Base-by-base conservation (phyloP, 2,329 filamentous ascomycete genomes). In the Monosporascus sp. region DNA sequence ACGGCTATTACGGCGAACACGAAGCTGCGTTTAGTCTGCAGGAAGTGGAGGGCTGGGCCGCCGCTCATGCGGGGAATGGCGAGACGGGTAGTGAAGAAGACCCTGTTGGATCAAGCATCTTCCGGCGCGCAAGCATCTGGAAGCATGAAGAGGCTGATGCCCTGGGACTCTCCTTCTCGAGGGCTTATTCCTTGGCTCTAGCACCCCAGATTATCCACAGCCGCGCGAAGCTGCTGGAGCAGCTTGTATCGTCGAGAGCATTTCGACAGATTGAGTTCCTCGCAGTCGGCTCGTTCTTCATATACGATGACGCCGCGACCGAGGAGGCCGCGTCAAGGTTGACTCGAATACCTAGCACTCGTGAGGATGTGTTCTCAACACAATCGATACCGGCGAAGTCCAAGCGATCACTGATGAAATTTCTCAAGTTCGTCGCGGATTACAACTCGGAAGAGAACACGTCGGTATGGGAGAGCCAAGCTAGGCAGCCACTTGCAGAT, bases 231-330 rank as follows among this genome's bases (percentile, higher is more conserved):
- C 79, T 97, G 37, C 76, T 97, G 5, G 82, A 84, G 8, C 81
- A 85, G 63, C 82, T 97, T 17, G 89, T 97, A n/a, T 90, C 91
- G 2, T 96, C 93, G 6, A 88, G 86, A 61, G 88, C 91, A 14
- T 93, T 93, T 65, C 83, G 87, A 22, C 92, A 97, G 72, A 81
- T 99, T 47, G 93, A 97, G 67, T 97, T 97, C 62, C 82, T 94
- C 56, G 90, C 93, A 27, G 89, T 97, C 25, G 93, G 93, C 25
- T 93, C 89, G 52, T 97, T 93, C 83, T 97, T 88, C 80, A 83
- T 97, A 52, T 86, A 85, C 65, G 75, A 79, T 54, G 64, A 71
- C 1, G 62, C 64, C 37, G 65, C 65, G 25, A 37, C 60, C 25
- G 57, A 55, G 9, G 62, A 61, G 20, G 57, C 61, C 15, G 59